Evolutionary conservation across 108 stramenopile genomes (phyloP).

Genomic region (Fragilariopsis cylindrus): DNA sequence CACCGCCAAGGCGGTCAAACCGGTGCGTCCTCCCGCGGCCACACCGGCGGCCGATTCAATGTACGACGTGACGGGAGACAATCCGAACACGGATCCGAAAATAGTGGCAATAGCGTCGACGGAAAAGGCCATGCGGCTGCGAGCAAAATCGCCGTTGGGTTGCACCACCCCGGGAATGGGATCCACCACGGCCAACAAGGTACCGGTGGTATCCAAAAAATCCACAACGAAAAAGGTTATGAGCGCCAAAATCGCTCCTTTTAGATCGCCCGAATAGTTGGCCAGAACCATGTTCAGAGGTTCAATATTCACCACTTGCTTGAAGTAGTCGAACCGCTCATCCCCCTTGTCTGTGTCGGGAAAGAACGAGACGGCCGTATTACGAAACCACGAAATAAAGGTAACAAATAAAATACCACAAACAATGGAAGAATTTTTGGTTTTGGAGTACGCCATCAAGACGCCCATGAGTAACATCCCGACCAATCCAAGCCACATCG

Average conservation of each 20-base stretch:
- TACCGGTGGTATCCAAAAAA: slow-evolving; percentile 64
- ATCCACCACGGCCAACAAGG: slow-evolving; percentile 20
- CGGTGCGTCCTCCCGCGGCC: slow-evolving; percentile 59
- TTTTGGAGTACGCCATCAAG: slow-evolving; percentile 40
- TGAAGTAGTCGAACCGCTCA: slow-evolving; percentile 61
- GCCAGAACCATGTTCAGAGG: slow-evolving; percentile 39
- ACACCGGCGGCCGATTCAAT: slow-evolving; percentile 73
- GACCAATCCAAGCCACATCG: slow-evolving; percentile 62
- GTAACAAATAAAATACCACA: slow-evolving; percentile 61
- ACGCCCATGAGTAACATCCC: slow-evolving; percentile 56
- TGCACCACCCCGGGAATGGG: slow-evolving; percentile 23
- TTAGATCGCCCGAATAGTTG: slow-evolving; percentile 39
- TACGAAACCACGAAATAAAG: slow-evolving; percentile 61
- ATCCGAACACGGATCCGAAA: slow-evolving; percentile 64
- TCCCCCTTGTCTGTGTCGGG: slow-evolving; percentile 51
- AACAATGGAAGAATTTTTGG: slow-evolving; percentile 43
- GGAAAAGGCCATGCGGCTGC: slow-evolving; percentile 43
- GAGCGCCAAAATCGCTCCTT: slow-evolving; percentile 46
- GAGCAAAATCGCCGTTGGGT: slow-evolving; percentile 68
- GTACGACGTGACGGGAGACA: slow-evolving; percentile 67
- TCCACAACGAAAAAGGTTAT: slow-evolving; percentile 60
- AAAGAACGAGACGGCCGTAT: slow-evolving; percentile 60
- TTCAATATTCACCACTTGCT: slow-evolving; percentile 54
- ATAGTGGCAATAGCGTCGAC: slow-evolving; percentile 68
- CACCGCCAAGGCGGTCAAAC: slow-evolving; percentile 53